A percentile compares a stretch with the other conserved stretches of the same genome.
These are phyloP conservation scores for Pisolithus microcarpus DNA, from an alignment of 768 basidiomycete genomes.

Conservation along the genomic window DNA sequence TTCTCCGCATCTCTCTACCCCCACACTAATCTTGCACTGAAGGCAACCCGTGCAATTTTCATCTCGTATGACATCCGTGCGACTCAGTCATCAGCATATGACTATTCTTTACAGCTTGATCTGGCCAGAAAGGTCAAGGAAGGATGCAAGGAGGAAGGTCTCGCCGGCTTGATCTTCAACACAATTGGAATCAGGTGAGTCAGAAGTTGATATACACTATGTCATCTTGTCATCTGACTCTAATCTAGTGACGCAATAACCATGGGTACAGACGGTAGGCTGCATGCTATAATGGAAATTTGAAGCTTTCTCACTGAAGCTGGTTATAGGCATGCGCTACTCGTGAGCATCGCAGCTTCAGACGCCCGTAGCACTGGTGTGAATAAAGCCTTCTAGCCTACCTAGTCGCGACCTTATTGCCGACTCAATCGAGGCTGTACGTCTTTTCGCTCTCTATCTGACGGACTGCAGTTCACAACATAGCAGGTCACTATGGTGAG, in stretches of 20 bases:
- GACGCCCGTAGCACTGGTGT: background rate
- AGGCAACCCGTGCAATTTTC: slow-evolving; percentile 85
- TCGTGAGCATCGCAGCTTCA: slow-evolving; percentile 47
- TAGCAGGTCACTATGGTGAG: slow-evolving; percentile 51
- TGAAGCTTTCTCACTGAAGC: background rate
- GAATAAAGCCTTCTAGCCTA: slow-evolving; percentile 38
- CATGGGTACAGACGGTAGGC: slow-evolving; percentile 78
- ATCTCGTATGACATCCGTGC: slow-evolving; percentile 44
- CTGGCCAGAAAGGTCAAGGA: slow-evolving; percentile 74
- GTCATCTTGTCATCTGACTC: background rate
- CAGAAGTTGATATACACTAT: background rate
- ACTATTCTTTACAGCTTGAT: slow-evolving; percentile 48
- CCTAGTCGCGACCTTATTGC: slow-evolving; percentile 87
- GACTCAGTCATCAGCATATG: background rate
- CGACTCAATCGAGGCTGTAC: slow-evolving; percentile 79
- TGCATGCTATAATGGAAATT: background rate
- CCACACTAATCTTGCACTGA: background rate
- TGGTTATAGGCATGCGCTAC: slow-evolving; percentile 68
- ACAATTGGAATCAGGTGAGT: slow-evolving; percentile 77
- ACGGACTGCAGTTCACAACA: slow-evolving; percentile 5
- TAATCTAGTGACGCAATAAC: slow-evolving; percentile 70
- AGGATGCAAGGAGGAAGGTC: slow-evolving; percentile 72
- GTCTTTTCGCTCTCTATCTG: slow-evolving; percentile 8
- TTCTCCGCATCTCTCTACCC: background rate
- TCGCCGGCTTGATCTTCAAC: slow-evolving; percentile 79